Evolutionary conservation across 768 basidiomycete genomes (phyloP), one percentile per base, ranked within the genome.

Genomic region (Tylopilus intermedius): DNA sequence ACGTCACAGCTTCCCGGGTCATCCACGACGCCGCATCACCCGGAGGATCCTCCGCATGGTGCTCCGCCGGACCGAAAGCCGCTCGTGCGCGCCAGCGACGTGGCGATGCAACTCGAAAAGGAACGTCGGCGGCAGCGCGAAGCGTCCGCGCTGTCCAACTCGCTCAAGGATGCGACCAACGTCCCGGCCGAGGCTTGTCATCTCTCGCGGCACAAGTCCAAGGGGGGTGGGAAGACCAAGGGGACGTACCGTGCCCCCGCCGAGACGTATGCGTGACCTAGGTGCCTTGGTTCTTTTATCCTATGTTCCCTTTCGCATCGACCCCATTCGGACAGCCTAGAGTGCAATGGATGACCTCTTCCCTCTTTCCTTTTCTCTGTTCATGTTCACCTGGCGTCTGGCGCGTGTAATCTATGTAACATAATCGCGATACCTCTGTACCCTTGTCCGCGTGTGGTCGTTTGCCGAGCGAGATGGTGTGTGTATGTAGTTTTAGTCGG

Each of bases 91-190:
- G 81, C 81, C 9, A 82, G 80, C 51, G 74, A 73, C 37, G 78
- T 74, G 45, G 81, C 81, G 5, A 74, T 76, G 69, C 79, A 75
- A 14, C 61, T 80, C 24, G 80, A 81, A 61, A 77, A 64, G 54
- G 57, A 70, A 50, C 60, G 64, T 22, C 69, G 63, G 38, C 64
- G 70, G 42, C 57, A 56, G 24, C 59, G 60, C 24, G 64, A 68
- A 40, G 30, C 48, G 7, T 33, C 56, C 24, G 18, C 49, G 40
- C 22, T 55, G 2, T 49, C 60, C 39, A 58, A 47, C 37, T 65
- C 66, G 37, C 62, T 68, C 55, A 64, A 60, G 55, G 67, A 68
- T 26, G 46, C 67, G 42, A 69, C 65, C 44, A 66, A 68, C 38
- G 67, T 50, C 22, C 45, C 54, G 8, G 38, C 37, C 0, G 65